Percentiles rank a stretch among this genome's conserved stretches.
Evolutionary conservation across 192 early-diverging fungal genomes (phyloP).

Genomic region (Backusella tuberculispora): DNA sequence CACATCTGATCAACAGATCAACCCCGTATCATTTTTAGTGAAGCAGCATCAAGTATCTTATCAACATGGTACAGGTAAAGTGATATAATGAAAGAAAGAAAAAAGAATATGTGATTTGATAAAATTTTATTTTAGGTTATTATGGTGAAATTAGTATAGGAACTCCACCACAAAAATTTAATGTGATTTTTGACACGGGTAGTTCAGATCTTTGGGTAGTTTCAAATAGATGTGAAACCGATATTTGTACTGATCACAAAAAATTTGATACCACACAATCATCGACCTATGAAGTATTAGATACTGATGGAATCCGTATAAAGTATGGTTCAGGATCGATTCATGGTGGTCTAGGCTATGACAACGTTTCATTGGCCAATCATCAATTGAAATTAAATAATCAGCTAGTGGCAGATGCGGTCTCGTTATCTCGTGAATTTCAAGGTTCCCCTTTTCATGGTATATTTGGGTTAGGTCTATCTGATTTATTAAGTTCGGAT

Average conservation of each 20-base stretch:
- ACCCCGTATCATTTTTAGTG: not conserved
- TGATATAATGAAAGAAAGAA: not conserved
- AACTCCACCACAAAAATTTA: slow-evolving; percentile 67
- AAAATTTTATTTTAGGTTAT: slow-evolving; percentile 22
- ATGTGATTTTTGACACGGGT: slow-evolving; percentile 76
- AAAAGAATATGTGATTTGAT: not conserved
- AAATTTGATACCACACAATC: slow-evolving; percentile 31
- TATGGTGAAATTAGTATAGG: slow-evolving; percentile 53
- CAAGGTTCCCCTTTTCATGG: slow-evolving; percentile 33
- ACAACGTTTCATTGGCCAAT: slow-evolving; percentile 27
- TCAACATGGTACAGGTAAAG: slow-evolving; percentile 25
- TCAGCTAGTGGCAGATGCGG: slow-evolving; percentile 20
- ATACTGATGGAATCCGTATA: slow-evolving; percentile 11
- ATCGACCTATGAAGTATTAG: slow-evolving; percentile 13
- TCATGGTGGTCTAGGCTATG: slow-evolving; percentile 20
- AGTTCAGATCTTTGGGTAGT: slow-evolving; percentile 72
- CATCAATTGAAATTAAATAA: not conserved
- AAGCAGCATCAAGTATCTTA: slow-evolving; percentile 30
- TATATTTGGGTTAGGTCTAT: slow-evolving; percentile 31
- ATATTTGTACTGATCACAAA: slow-evolving; percentile 33
- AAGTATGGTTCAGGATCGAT: slow-evolving; percentile 37
- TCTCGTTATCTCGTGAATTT: slow-evolving; percentile 29
- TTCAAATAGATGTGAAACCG: slow-evolving; percentile 43
- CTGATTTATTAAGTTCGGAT: slow-evolving; percentile 15
- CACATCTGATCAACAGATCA: not conserved